Percentiles rank a stretch among this genome's conserved stretches.
Evolutionary conservation across 345 rosid species (phyloP).

Genomic region (Nasturtium officinale): DNA sequence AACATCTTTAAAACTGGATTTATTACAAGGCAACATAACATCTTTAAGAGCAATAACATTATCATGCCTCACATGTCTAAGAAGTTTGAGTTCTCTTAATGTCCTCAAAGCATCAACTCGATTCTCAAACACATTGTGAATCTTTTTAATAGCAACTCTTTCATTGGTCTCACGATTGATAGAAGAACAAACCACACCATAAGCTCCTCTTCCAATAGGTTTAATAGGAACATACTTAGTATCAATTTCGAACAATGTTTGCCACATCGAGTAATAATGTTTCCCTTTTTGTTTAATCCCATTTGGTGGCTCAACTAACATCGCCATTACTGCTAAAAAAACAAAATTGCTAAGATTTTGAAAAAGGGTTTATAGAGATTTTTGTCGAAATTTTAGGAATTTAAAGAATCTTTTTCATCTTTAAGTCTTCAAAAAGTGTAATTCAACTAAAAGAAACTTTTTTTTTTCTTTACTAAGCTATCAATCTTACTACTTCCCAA

Average conservation of each 20-base stretch:
- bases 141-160: conserved; percentile 85
- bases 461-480: conserved; percentile 41
- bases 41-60: conserved; percentile 85
- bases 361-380: conserved; percentile 26
- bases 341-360: not conserved
- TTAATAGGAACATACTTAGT: conserved; percentile 81
- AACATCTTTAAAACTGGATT: conserved; percentile 69
- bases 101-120: conserved; percentile 66
- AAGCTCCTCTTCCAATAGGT: conserved; percentile 88
- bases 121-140: conserved; percentile 80
- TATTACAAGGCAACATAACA: conserved; percentile 72
- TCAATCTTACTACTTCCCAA: conserved; percentile 37
- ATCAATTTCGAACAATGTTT: conserved; percentile 84
- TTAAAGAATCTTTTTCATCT: conserved; percentile 28
- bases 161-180: conserved; percentile 75
- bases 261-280: conserved; percentile 83
- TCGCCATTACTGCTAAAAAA: conserved; percentile 57
- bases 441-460: not conserved
- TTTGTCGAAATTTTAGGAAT: conserved; percentile 14
- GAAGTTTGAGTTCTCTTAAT: conserved; percentile 76
- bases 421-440: conserved; percentile 29
- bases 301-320: conserved; percentile 81
- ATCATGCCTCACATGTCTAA: conserved; percentile 75
- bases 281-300: conserved; percentile 67
- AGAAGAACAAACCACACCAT: conserved; percentile 86